phyloP scores from a whole-genome alignment of 2,329 filamentous ascomycete genomes.

The Xylogone sp. region DNA sequence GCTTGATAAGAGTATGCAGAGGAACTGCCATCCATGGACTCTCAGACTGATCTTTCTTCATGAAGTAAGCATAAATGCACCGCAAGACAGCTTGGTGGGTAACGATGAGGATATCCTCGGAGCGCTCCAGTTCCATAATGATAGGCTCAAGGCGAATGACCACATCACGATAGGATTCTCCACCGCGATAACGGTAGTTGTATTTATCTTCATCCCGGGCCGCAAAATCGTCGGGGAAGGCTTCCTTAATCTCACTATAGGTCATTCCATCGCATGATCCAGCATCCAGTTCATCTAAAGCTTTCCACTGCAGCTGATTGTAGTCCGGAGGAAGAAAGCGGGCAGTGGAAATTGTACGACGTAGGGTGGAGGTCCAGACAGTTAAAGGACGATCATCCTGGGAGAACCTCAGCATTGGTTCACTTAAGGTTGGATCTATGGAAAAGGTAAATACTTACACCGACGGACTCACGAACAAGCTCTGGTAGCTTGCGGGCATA shows the following conservation, averaged over 20 bases:
- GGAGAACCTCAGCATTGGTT: constrained; percentile 4
- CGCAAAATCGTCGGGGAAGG: constrained; percentile 90
- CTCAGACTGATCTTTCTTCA: constrained; percentile 90
- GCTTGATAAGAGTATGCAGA: constrained; percentile 91
- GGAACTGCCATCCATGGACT: constrained; percentile 99
- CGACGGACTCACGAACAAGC: constrained; percentile 79
- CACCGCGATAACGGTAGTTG: constrained; percentile 97
- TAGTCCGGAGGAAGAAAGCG: constrained; percentile 76
- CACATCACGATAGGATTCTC: constrained; percentile 87
- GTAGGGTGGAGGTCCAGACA: constrained; percentile 72
- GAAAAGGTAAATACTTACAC: constrained; percentile 53
- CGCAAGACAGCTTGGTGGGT: constrained; percentile 95
- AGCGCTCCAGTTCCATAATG: constrained; percentile 97
- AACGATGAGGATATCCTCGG: constrained; percentile 95
- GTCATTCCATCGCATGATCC: constrained; percentile 96
- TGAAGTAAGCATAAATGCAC: constrained; percentile 98
- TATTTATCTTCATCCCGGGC: constrained; percentile 98
- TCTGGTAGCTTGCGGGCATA: constrained; percentile 84
- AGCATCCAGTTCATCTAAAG: constrained; percentile 92
- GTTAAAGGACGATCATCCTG: constrained; percentile 58
- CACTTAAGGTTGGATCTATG: neutral
- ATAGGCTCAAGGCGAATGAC: constrained; percentile 97
- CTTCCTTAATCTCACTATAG: constrained; percentile 78
- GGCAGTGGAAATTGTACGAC: constrained; percentile 87
- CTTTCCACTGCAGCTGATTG: constrained; percentile 98